Conservation (phyloP, 495 filamentous ascomycete species). For the Opeltia flavorubescens region DNA sequence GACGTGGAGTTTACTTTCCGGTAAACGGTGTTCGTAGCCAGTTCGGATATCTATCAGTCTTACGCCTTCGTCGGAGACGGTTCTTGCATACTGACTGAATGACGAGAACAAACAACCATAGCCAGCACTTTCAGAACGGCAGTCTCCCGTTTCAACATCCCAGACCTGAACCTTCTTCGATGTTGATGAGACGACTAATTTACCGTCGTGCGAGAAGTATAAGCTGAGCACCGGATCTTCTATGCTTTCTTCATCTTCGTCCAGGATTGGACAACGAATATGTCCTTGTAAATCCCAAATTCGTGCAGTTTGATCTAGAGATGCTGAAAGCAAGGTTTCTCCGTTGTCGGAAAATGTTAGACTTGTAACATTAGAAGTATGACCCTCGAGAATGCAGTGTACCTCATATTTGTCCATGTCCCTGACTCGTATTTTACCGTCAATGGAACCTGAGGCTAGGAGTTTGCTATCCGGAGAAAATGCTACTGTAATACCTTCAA, state of each 20-base stretch:
- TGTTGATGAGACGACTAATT: neutral
- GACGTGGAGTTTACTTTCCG: neutral
- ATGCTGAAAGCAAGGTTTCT: slow-evolving; percentile 7
- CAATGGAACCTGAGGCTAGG: slow-evolving; percentile 17
- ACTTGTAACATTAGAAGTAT: neutral
- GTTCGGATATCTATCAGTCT: neutral
- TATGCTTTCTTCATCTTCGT: neutral
- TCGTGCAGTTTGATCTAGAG: slow-evolving; percentile 10
- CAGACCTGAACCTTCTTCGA: neutral
- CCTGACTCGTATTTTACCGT: slow-evolving; percentile 26
- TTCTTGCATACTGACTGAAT: neutral
- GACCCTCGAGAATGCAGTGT: slow-evolving; percentile 15
- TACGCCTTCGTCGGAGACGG: neutral
- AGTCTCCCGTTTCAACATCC: neutral
- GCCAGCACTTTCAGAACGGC: neutral
- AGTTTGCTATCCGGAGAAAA: slow-evolving; percentile 18
- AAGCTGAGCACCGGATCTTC: neutral
- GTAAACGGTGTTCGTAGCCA: neutral
- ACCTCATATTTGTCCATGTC: slow-evolving; percentile 19
- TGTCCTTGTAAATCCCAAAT: no score
- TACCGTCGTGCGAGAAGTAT: neutral
- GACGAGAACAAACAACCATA: no score
- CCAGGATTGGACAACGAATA: neutral
- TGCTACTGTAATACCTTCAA: slow-evolving; percentile 1
- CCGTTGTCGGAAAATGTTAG: slow-evolving; percentile 1